phyloP scores from a whole-genome alignment of 495 filamentous ascomycete genomes.

The Viridothelium virens region DNA sequence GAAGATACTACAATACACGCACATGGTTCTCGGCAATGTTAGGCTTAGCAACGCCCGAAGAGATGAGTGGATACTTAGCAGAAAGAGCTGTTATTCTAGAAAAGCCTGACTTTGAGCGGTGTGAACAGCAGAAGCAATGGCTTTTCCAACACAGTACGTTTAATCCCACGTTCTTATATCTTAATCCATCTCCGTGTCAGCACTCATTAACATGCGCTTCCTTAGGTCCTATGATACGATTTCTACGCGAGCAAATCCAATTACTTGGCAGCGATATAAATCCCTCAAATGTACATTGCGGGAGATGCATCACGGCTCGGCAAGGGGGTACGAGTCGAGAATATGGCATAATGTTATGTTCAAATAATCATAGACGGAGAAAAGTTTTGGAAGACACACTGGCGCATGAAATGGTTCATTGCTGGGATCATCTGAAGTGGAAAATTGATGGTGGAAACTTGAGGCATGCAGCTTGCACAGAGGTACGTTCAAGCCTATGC shows the following conservation, averaged over 20 bases:
- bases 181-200: constrained; percentile 5
- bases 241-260: constrained; percentile 67
- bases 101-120: constrained; percentile 62
- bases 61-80: constrained; percentile 60
- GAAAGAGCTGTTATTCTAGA: constrained; percentile 60
- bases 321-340: constrained; percentile 75
- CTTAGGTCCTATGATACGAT: constrained; percentile 69
- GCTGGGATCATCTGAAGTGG: constrained; percentile 86
- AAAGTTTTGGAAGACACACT: constrained; percentile 85
- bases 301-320: constrained; percentile 59
- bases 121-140: constrained; percentile 71
- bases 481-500: constrained; percentile 48
- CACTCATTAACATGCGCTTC: neutral
- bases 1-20: constrained; percentile 32
- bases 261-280: constrained; percentile 60
- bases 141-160: constrained; percentile 60
- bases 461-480: constrained; percentile 88
- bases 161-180: constrained; percentile 14
- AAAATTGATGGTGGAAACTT: constrained; percentile 76
- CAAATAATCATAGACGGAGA: constrained; percentile 69
- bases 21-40: constrained; percentile 73
- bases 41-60: constrained; percentile 59
- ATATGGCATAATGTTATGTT: constrained; percentile 81
- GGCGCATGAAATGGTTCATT: constrained; percentile 96
- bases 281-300: constrained; percentile 67